Percentiles rank a stretch among this genome's conserved stretches.
phyloP scores from a whole-genome alignment of 305 asterid species.

The Stenogyne calaminthoides region DNA sequence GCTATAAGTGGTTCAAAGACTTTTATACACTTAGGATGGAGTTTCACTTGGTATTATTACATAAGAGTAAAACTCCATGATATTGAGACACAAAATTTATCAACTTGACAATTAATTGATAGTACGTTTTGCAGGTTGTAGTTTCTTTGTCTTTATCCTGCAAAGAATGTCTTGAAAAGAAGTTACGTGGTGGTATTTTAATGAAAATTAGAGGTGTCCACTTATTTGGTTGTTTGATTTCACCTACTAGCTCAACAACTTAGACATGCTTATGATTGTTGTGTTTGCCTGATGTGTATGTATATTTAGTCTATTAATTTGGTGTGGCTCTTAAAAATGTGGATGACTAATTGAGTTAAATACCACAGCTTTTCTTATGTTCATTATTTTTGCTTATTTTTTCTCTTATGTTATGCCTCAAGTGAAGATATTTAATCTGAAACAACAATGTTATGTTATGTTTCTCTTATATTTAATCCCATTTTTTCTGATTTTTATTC shows the following conservation, averaged over 20 bases:
- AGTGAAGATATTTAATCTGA: no score
- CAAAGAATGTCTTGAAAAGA: slow-evolving; percentile 1
- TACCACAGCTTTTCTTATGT: not conserved
- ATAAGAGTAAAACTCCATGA: not conserved
- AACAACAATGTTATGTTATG: no score
- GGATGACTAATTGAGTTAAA: not conserved
- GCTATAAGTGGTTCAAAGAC: not conserved
- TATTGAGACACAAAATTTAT: not conserved
- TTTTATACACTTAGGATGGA: no score
- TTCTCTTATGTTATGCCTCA: no score
- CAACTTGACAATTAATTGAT: not conserved
- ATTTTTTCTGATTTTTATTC: no score
- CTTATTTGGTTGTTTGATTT: not conserved
- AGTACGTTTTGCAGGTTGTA: not conserved
- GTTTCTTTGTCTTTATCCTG: not conserved
- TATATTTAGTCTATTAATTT: not conserved
- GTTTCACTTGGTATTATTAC: not conserved
- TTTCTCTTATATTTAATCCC: no score
- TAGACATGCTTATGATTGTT: not conserved
- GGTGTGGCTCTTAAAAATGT: not conserved
- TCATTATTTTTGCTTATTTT: no score
- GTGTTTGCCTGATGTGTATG: not conserved
- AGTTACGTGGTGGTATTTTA: slow-evolving; percentile 10
- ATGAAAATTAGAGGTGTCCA: not conserved
- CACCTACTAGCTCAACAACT: not conserved